Evolutionary conservation across 495 filamentous ascomycete genomes (phyloP).

Genomic region (Jackrogersella multiformis): DNA sequence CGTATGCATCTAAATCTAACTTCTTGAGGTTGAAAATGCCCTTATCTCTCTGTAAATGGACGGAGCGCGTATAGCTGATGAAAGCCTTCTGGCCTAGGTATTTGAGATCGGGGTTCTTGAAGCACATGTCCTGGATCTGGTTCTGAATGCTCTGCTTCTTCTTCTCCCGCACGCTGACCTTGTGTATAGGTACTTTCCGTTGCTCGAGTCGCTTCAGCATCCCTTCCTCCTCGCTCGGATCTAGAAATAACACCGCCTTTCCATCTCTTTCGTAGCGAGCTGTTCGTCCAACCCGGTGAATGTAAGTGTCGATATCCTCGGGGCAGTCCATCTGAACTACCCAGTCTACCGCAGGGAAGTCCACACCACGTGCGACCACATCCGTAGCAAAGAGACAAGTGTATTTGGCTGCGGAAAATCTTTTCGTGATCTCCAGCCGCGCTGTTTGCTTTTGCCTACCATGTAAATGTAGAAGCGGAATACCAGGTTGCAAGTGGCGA

Average conservation of each 20-base stretch:
- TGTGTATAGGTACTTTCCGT: conserved; percentile 86
- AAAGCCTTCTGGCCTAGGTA: conserved; percentile 98
- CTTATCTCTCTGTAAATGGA: conserved; percentile 91
- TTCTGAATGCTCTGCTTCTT: conserved; percentile 87
- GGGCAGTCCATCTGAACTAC: conserved; percentile 95
- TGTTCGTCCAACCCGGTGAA: conserved; percentile 94
- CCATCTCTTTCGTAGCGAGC: conserved; percentile 91
- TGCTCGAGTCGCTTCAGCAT: conserved; percentile 84
- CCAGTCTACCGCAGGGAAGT: conserved; percentile 98
- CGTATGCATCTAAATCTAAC: conserved; percentile 84
- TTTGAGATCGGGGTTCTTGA: conserved; percentile 93
- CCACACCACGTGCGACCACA: conserved; percentile 89
- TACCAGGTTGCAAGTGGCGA: conserved; percentile 91
- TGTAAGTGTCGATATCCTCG: conserved; percentile 96
- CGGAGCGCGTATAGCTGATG: conserved; percentile 81
- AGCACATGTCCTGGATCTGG: conserved; percentile 90
- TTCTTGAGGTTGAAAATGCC: conserved; percentile 85
- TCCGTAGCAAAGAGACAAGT: conserved; percentile 95
- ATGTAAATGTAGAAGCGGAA: conserved; percentile 93
- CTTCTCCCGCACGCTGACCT: conserved; percentile 84
- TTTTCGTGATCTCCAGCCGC: conserved; percentile 82
- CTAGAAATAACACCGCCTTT: conserved; percentile 87
- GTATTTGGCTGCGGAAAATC: conserved; percentile 79
- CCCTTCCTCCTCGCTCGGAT: conserved; percentile 88
- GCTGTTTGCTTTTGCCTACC: conserved; percentile 92